Evolutionary conservation across 208 protist genomes (phyloP), one percentile per base, ranked within the genome.

Genomic region (Trichomonas tenax): DNA sequence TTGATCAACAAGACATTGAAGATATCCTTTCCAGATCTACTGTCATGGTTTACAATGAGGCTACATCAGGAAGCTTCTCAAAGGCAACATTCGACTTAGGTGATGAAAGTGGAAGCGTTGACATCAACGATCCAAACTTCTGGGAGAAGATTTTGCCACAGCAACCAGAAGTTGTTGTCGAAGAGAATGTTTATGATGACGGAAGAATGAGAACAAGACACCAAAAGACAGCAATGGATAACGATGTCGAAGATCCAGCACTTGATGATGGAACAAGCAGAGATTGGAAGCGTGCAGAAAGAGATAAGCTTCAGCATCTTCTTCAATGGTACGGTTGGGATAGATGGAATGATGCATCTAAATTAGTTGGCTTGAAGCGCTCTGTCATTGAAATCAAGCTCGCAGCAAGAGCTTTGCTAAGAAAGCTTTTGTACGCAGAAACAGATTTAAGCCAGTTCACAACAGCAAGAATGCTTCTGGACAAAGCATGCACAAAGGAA

Each of bases 41-140:
- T 38, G 86, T 93, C 26, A 41, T 93, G 40, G 86, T 93, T 58
- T 93, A 93, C 44, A 93, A 93, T 93, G 86, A 93, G 38, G 86
- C 86, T 17, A 44, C 40, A 51, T 41, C 40, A 38, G 41, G 40
- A 58, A 38, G 40, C 36, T 93, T 93, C 44, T 34, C 44, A 14
- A 93, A 93, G 31, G 86, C 86, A 1, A 51, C 6, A 49, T 93
- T 93, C 31, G 86, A 93, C 38, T 0, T 51, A 3, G 86, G 45
- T 38, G 44, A 48, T 51, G 86, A 51, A 34, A 11, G 14, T 31
- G 31, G 14, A 17, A 9, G 21, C 0, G 86, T 93, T 17, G 86
- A 93, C 44, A 38, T 93, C 17, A 44, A 93, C 41, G 86, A 93
- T 51, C 86, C 86, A 51, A 93, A 93, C 31, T 93, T 93, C 36